Evolutionary conservation across 2,329 filamentous ascomycete genomes (phyloP).

Genomic region (Pseudogymnoascus sp.): DNA sequence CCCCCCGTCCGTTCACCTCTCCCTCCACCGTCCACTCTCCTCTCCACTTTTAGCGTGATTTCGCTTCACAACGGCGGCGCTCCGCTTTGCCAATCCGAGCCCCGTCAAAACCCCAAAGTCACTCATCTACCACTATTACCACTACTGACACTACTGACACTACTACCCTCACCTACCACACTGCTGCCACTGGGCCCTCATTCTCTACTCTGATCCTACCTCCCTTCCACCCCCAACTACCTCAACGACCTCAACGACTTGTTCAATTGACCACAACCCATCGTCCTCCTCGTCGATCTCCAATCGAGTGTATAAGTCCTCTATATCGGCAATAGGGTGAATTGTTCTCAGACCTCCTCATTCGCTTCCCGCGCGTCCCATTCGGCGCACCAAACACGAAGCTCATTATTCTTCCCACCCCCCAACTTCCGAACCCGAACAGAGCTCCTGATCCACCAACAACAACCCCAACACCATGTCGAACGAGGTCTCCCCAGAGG

Average conservation of each 20-base stretch:
- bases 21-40: conserved; percentile 24
- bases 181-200: conserved; percentile 4
- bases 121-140: background rate
- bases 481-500: conserved; percentile 61
- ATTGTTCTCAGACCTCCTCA: background rate
- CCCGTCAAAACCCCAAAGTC: conserved; percentile 5
- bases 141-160: background rate
- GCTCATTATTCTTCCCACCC: conserved; percentile 1
- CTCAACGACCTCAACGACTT: background rate
- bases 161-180: background rate
- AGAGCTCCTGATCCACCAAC: conserved; percentile 11
- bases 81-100: conserved; percentile 5
- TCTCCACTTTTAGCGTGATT: conserved; percentile 7
- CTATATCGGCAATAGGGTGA: background rate
- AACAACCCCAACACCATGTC: conserved; percentile 23
- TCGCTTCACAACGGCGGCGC: conserved; percentile 5
- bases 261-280: conserved; percentile 5
- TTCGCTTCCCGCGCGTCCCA: conserved; percentile 15
- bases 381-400: conserved; percentile 15
- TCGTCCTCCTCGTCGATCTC: conserved; percentile 2
- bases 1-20: conserved; percentile 24
- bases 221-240: background rate
- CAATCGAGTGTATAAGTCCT: conserved; percentile 4
- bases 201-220: background rate
- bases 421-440: conserved; percentile 9